Conservation (phyloP, 768 basidiomycete genomes). For the Myochromella boudieri region DNA sequence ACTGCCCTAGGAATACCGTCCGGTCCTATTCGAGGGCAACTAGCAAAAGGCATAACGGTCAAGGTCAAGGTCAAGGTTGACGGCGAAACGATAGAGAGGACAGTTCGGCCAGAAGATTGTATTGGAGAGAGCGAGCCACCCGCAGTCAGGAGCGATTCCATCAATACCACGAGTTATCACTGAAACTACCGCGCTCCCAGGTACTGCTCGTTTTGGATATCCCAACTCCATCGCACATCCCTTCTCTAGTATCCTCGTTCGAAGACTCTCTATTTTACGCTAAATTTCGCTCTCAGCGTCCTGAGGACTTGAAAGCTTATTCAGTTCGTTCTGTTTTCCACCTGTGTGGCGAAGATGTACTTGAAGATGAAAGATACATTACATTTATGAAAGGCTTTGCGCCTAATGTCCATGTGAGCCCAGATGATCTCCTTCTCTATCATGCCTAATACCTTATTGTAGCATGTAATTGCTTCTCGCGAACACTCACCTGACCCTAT, state of each 20-base stretch:
- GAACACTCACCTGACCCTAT: constrained; percentile 62
- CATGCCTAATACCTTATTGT: constrained; percentile 2
- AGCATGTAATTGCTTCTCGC: constrained; percentile 79
- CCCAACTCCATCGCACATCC: constrained; percentile 59
- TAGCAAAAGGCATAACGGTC: constrained; percentile 68
- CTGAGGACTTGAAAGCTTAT: constrained; percentile 39
- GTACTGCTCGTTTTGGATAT: constrained; percentile 71
- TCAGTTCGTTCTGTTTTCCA: constrained; percentile 64
- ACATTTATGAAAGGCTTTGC: constrained; percentile 73
- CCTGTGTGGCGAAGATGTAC: constrained; percentile 66
- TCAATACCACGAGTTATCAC: background rate
- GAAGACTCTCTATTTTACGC: constrained; percentile 45
- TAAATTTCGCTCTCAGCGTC: constrained; percentile 43
- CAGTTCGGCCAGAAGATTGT: constrained; percentile 60
- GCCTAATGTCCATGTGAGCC: constrained; percentile 56
- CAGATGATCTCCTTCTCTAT: constrained; percentile 9
- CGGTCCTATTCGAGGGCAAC: constrained; percentile 54
- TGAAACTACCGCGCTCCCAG: constrained; percentile 27
- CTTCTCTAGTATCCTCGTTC: constrained; percentile 49
- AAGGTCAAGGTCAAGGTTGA: constrained; percentile 51
- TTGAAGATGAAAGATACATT: constrained; percentile 69
- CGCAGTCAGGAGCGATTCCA: constrained; percentile 20
- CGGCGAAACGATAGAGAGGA: constrained; percentile 39
- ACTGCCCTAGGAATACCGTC: constrained; percentile 58
- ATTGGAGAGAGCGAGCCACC: constrained; percentile 53